Conservation (phyloP, 1,284 basidiomycete species). For the Coniferiporia weirii region DNA sequence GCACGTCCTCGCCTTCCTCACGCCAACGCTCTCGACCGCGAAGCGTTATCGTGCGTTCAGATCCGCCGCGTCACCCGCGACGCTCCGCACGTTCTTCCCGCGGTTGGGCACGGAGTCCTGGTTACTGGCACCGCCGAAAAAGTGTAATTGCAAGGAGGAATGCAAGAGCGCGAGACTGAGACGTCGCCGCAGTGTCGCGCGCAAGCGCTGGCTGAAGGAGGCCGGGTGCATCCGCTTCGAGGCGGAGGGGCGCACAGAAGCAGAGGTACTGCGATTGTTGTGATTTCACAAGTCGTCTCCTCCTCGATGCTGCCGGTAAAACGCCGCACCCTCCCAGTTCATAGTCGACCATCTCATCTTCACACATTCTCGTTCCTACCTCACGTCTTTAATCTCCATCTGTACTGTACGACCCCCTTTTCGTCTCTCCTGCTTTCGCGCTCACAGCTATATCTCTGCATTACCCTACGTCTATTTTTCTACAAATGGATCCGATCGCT, state of each 20-base stretch:
- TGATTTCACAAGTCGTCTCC: no score
- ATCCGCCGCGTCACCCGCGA: conserved; percentile 40
- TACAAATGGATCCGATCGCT: no score
- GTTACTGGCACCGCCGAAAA: neutral
- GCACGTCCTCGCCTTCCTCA: conserved; percentile 50
- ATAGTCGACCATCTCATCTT: no score
- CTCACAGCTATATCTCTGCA: no score
- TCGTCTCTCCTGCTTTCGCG: no score
- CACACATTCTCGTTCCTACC: no score
- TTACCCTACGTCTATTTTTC: no score
- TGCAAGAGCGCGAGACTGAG: conserved; percentile 32
- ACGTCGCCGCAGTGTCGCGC: conserved; percentile 38
- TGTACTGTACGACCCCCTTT: no score
- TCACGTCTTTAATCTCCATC: no score
- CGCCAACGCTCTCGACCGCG: conserved; percentile 49
- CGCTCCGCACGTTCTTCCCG: conserved; percentile 16
- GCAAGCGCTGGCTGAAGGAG: conserved; percentile 37
- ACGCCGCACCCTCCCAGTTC: no score
- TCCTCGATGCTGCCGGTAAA: no score
- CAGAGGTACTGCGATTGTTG: conserved; percentile 3
- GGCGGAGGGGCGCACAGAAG: conserved; percentile 9
- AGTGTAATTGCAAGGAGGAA: conserved; percentile 27
- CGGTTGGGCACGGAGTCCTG: conserved; percentile 35
- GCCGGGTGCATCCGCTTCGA: conserved; percentile 50
- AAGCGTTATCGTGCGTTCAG: conserved; percentile 53